A percentile compares a stretch with the other conserved stretches of the same genome.
Evolutionary conservation across 192 early-diverging fungal species (phyloP).

Genomic region (Dissophora globulifera): DNA sequence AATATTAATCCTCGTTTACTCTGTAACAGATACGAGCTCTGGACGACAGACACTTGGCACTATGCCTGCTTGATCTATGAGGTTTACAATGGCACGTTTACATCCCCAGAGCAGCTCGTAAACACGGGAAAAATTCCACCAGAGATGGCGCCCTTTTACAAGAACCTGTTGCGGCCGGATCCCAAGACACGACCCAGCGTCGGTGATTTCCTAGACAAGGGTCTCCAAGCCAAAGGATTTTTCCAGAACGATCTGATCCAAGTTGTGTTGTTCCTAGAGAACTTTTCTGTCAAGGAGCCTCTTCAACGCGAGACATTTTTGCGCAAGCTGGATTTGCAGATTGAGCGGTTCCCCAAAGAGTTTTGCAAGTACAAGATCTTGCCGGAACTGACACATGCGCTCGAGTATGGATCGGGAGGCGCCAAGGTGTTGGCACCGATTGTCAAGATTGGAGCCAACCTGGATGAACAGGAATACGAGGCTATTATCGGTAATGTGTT

Average conservation of each 20-base stretch:
- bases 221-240: conserved; percentile 67
- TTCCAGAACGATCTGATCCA: conserved; percentile 88
- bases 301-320: conserved; percentile 87
- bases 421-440: conserved; percentile 82
- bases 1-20: no score
- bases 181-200: conserved; percentile 72
- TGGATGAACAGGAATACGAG: conserved; percentile 82
- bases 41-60: conserved; percentile 84
- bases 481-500: conserved; percentile 75
- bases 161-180: conserved; percentile 67
- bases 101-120: conserved; percentile 58
- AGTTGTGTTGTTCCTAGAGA: conserved; percentile 89
- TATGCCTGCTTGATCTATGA: conserved; percentile 87
- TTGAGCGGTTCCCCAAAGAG: conserved; percentile 82
- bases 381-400: conserved; percentile 86
- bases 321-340: conserved; percentile 75
- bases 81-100: conserved; percentile 75
- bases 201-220: conserved; percentile 75
- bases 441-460: conserved; percentile 81
- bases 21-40: conserved; percentile 45
- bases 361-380: conserved; percentile 94
- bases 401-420: conserved; percentile 84
- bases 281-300: conserved; percentile 91
- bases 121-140: conserved; percentile 69
- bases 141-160: conserved; percentile 68